Evolutionary conservation across 805 yeast genomes (phyloP).

Genomic region (Starmerella apis): DNA sequence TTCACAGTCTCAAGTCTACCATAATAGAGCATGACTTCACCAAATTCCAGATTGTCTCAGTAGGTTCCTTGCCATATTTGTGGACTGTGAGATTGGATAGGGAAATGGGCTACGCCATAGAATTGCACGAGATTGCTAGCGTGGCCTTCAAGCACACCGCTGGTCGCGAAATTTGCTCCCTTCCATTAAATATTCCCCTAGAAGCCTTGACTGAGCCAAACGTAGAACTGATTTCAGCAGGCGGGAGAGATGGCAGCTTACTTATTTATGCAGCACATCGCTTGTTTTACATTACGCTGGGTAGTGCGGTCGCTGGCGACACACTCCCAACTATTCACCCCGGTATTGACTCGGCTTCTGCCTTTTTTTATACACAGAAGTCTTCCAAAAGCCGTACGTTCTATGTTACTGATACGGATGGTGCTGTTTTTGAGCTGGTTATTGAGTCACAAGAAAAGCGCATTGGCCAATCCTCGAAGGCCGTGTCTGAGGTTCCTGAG

Average conservation of each 20-base stretch:
- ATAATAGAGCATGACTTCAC: background rate
- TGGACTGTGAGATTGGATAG: background rate
- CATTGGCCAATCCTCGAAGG: background rate
- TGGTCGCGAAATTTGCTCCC: background rate
- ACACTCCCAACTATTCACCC: background rate
- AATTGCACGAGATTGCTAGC: background rate
- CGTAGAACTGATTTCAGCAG: background rate
- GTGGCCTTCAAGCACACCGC: conserved; percentile 1
- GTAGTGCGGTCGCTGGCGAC: conserved; percentile 5
- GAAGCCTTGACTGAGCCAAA: background rate
- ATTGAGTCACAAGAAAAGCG: background rate
- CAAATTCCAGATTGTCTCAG: background rate
- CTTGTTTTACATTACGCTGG: background rate
- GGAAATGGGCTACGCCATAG: background rate
- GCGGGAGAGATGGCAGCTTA: background rate
- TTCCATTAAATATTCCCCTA: background rate
- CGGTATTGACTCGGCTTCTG: background rate
- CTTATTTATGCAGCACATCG: background rate
- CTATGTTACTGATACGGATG: background rate
- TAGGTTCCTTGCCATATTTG: background rate
- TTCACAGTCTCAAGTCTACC: background rate
- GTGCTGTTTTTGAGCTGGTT: background rate
- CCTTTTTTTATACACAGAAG: background rate
- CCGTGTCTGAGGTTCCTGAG: background rate
- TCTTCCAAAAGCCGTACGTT: background rate